Base-by-base conservation (phyloP, 352 stramenopile genomes). In the Peronospora belbahrii region DNA sequence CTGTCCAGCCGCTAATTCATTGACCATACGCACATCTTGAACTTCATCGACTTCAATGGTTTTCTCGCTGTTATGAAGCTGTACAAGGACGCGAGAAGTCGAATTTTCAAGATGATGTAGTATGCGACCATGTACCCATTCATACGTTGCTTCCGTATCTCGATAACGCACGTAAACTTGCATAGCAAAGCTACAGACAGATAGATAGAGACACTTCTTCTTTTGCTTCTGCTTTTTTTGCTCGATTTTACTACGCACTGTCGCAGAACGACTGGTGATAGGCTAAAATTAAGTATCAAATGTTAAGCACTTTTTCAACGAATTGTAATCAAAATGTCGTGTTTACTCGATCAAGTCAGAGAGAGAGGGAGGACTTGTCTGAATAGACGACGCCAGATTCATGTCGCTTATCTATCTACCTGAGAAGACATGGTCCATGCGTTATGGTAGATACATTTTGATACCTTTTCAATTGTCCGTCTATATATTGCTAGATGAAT, bases 391-490 rank as follows among this genome's bases (percentile, higher is more conserved):
- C n/a, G n/a, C n/a, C n/a, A n/a, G n/a, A n/a, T n/a, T n/a, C n/a
- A n/a, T 88, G 77, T 69, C 77, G 67, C 70, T 88, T 14, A 72
- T 88, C 38, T 88, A 86, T 48, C 62, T 88, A 8, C 72, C 72
- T 1, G 74, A 86, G 70, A 63, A 62, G 30, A 60, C 65, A 28
- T 88, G 74, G 74, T 88, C 77, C 3, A 61, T 74, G 48, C 74
- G 77, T 30, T 88, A 85, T 42, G 77, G 77, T 86, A 57, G 40
- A 68, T n/a, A n/a, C n/a, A n/a, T n/a, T n/a, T n/a, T n/a, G n/a
- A n/a, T n/a, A n/a, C n/a, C n/a, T n/a, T n/a, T n/a, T n/a, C n/a
- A n/a, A n/a, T n/a, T n/a, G n/a, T n/a, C n/a, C n/a, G n/a, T n/a
- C n/a, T n/a, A n/a, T n/a, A n/a, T n/a, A n/a, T n/a, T n/a, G n/a